Conservation (phyloP, 2,329 filamentous ascomycete genomes). For the Phaeosphaeriaceae sp. region DNA sequence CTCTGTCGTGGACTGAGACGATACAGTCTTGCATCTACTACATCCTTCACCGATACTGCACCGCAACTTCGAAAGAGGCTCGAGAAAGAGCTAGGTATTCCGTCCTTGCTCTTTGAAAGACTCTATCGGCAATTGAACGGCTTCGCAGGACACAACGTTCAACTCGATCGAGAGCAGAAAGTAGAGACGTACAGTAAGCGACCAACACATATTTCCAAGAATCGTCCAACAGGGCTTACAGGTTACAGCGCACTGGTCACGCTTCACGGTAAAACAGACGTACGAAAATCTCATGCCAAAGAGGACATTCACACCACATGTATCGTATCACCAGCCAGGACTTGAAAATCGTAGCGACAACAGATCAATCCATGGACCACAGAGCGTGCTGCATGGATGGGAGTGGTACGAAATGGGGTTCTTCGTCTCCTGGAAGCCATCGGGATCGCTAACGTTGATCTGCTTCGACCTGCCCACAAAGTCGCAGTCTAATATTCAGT, state of each 20-base stretch:
- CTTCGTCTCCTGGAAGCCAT: slow-evolving; percentile 10
- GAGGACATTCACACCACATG: slow-evolving; percentile 16
- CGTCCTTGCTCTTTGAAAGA: too few species aligned
- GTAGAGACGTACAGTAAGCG: too few species aligned
- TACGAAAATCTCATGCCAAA: slow-evolving; percentile 14
- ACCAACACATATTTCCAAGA: too few species aligned
- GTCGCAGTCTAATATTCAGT: slow-evolving; percentile 8
- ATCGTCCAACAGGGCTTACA: too few species aligned
- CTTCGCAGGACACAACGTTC: too few species aligned
- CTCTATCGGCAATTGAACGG: too few species aligned
- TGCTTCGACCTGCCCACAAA: slow-evolving; percentile 19
- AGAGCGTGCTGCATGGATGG: slow-evolving; percentile 9
- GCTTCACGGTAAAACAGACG: not conserved
- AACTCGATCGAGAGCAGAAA: too few species aligned
- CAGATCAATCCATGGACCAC: slow-evolving; percentile 4
- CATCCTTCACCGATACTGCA: too few species aligned
- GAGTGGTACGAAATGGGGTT: slow-evolving; percentile 24
- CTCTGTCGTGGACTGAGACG: too few species aligned
- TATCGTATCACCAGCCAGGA: slow-evolving; percentile 1
- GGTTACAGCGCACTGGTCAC: not conserved
- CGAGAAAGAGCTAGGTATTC: too few species aligned
- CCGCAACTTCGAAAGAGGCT: too few species aligned
- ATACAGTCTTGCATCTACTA: too few species aligned
- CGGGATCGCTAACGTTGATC: slow-evolving; percentile 5
- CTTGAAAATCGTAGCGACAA: not conserved